Conservation (phyloP, 2,329 filamentous ascomycete species). For the Phialophora expanda region DNA sequence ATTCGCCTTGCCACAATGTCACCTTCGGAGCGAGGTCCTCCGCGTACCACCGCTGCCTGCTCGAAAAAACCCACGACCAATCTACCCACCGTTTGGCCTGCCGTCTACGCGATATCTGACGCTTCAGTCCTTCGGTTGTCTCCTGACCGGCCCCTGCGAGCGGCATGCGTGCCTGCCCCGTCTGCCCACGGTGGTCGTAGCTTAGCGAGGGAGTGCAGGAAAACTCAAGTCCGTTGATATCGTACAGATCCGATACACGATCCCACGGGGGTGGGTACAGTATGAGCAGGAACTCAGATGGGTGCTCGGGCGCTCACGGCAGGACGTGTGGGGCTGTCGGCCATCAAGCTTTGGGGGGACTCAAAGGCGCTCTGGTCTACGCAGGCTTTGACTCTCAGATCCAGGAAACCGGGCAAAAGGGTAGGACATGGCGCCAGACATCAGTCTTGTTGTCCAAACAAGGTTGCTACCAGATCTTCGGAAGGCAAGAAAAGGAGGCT, state of each 20-base stretch:
- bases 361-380: not conserved
- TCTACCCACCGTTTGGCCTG: constrained; percentile 9
- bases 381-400: not conserved
- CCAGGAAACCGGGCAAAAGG: not conserved
- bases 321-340: not conserved
- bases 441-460: constrained; percentile 25
- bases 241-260: not conserved
- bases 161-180: too few species aligned
- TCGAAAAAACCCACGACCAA: too few species aligned
- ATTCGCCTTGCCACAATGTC: constrained; percentile 7
- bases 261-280: not conserved
- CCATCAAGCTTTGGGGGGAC: too few species aligned
- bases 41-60: constrained; percentile 8
- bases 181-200: too few species aligned
- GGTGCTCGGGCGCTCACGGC: not conserved
- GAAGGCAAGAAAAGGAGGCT: not conserved
- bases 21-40: constrained; percentile 17
- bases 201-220: not conserved
- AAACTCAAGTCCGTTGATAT: not conserved
- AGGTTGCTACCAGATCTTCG: constrained; percentile 29
- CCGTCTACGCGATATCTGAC: too few species aligned
- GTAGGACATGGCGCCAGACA: not conserved
- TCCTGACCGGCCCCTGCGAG: too few species aligned
- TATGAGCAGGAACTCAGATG: not conserved
- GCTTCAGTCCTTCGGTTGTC: too few species aligned